Conservation (phyloP, 2,329 filamentous ascomycete genomes). For the Kalmusia sp. region DNA sequence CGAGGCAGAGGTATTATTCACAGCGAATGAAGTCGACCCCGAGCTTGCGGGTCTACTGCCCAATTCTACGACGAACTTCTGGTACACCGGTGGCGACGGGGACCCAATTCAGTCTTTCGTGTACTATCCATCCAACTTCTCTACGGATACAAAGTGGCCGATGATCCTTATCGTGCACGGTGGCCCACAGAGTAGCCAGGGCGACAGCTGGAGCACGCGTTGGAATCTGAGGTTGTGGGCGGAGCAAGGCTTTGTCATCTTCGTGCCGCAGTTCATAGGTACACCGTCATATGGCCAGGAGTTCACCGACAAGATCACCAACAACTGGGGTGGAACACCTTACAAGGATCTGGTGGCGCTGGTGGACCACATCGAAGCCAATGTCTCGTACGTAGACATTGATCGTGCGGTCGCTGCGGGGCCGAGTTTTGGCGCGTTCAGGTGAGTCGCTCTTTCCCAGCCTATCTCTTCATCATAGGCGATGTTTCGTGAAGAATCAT, state of each 20-base stretch:
- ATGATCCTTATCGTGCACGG: conserved; percentile 82
- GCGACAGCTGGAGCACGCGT: conserved; percentile 76
- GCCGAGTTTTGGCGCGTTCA: conserved; percentile 58
- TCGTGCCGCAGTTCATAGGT: conserved; percentile 83
- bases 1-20: conserved; percentile 55
- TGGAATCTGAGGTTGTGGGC: conserved; percentile 89
- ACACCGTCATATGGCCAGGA: conserved; percentile 81
- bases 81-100: conserved; percentile 69
- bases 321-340: conserved; percentile 83
- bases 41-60: conserved; percentile 69
- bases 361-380: conserved; percentile 74
- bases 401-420: conserved; percentile 75
- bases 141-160: conserved; percentile 75
- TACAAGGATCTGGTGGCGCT: conserved; percentile 82
- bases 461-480: not conserved
- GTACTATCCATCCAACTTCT: conserved; percentile 69
- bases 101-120: conserved; percentile 70
- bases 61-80: conserved; percentile 71
- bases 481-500: conserved; percentile 5
- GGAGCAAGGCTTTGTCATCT: conserved; percentile 84
- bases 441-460: conserved; percentile 28
- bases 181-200: conserved; percentile 78
- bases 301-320: conserved; percentile 76
- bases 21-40: conserved; percentile 70
- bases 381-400: conserved; percentile 73